Percentiles rank a stretch among this genome's conserved stretches.
These are phyloP conservation scores for Sclerotinia subarctica DNA, from an alignment of 2,329 filamentous ascomycete genomes.

Conservation along the genomic window DNA sequence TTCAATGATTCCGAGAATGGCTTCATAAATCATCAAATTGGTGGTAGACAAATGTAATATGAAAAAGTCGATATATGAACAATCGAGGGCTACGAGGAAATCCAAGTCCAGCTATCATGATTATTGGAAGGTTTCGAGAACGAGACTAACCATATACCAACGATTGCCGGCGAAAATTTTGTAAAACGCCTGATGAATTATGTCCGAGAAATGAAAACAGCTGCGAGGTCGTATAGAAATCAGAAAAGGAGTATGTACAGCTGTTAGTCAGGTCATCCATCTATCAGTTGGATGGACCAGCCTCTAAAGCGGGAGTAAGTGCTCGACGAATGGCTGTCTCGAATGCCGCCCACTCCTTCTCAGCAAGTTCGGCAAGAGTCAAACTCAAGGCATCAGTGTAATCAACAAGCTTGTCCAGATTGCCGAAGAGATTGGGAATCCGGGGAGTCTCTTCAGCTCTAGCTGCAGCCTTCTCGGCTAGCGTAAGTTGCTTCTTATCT, in stretches of 20 bases:
- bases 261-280: background rate
- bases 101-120: background rate
- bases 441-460: slow-evolving; percentile 18
- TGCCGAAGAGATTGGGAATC: slow-evolving; percentile 31
- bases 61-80: slow-evolving; percentile 7
- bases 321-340: slow-evolving; percentile 46
- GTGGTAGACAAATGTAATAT: slow-evolving; percentile 1
- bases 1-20: slow-evolving; percentile 11
- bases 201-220: background rate
- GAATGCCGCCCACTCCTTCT: slow-evolving; percentile 48
- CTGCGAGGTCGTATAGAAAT: background rate
- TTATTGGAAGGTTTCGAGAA: background rate
- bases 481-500: slow-evolving; percentile 42
- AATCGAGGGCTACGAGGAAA: background rate
- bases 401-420: slow-evolving; percentile 51
- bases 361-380: slow-evolving; percentile 48
- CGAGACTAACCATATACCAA: slow-evolving; percentile 1
- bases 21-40: slow-evolving; percentile 24
- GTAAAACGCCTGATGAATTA: background rate
- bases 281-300: slow-evolving; percentile 1
- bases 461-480: slow-evolving; percentile 43
- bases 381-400: slow-evolving; percentile 41
- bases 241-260: background rate
- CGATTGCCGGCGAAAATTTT: background rate
- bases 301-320: slow-evolving; percentile 27